These are phyloP conservation scores for Sclerotinia nivalis DNA, from an alignment of 2,329 filamentous ascomycete species.

Conservation along the genomic window DNA sequence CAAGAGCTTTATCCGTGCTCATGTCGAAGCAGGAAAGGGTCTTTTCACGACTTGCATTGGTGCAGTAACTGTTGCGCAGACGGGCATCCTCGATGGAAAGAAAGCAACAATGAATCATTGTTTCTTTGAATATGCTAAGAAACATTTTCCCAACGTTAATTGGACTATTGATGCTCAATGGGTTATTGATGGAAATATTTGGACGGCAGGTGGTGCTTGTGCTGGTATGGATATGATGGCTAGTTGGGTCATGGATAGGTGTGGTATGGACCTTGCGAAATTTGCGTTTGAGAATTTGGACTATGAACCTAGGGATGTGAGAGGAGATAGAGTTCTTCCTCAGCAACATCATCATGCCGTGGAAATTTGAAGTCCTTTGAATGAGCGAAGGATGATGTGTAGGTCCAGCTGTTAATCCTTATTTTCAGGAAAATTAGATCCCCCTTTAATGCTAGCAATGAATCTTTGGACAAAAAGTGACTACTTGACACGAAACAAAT, in stretches of 20 bases:
- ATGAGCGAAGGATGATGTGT: neutral
- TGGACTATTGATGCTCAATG: slow-evolving; percentile 48
- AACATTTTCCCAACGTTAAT: slow-evolving; percentile 45
- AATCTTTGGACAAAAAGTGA: accelerated
- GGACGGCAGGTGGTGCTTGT: slow-evolving; percentile 49
- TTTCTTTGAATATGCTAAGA: slow-evolving; percentile 38
- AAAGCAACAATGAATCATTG: slow-evolving; percentile 48
- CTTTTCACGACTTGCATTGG: slow-evolving; percentile 46
- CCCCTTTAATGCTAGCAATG: neutral
- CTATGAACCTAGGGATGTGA: slow-evolving; percentile 35
- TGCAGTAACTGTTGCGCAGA: slow-evolving; percentile 38
- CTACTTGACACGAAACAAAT: neutral
- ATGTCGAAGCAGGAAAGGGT: slow-evolving; percentile 43
- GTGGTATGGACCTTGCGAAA: slow-evolving; percentile 31
- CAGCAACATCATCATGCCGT: slow-evolving; percentile 25
- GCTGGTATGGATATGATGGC: slow-evolving; percentile 46
- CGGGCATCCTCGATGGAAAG: slow-evolving; percentile 47
- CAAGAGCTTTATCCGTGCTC: slow-evolving; percentile 41
- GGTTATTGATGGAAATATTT: slow-evolving; percentile 49
- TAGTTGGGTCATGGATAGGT: slow-evolving; percentile 35
- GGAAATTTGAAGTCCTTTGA: neutral
- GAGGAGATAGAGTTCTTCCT: slow-evolving; percentile 41
- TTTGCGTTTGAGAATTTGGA: slow-evolving; percentile 29
- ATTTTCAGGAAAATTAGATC: neutral
- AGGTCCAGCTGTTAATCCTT: no score